Conservation (phyloP, 2,329 filamentous ascomycete species). For the Diaporthe sp. region DNA sequence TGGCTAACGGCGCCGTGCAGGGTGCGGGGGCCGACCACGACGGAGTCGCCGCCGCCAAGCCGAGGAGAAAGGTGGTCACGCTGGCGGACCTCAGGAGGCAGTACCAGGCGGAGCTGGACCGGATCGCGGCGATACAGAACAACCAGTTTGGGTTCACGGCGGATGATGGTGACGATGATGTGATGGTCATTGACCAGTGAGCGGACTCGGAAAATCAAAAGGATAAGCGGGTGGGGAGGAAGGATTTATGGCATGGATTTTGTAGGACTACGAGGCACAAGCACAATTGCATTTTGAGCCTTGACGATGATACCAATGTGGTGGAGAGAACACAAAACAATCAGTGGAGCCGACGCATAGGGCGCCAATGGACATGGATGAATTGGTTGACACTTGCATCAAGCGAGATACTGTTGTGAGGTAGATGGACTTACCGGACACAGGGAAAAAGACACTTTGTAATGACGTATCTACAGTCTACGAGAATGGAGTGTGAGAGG, state of each 20-base stretch:
- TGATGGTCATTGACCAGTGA: constrained; percentile 55
- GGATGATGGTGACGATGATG: constrained; percentile 60
- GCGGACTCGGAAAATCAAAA: constrained; percentile 50
- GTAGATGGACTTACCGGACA: neutral
- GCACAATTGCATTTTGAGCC: constrained; percentile 17
- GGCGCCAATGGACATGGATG: constrained; percentile 9
- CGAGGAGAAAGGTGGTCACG: constrained; percentile 84
- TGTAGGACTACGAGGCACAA: constrained; percentile 33
- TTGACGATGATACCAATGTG: constrained; percentile 38
- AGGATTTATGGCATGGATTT: constrained; percentile 35
- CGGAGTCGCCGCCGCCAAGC: constrained; percentile 38
- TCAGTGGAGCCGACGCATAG: neutral
- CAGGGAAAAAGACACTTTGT: neutral
- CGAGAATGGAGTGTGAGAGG: neutral
- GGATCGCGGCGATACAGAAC: constrained; percentile 88
- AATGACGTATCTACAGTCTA: neutral
- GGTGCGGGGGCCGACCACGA: constrained; percentile 33
- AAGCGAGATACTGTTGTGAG: neutral
- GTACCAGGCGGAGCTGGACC: constrained; percentile 91
- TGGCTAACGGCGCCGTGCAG: constrained; percentile 36
- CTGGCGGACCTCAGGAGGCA: constrained; percentile 88
- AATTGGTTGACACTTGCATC: constrained; percentile 20
- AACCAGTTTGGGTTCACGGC: constrained; percentile 86
- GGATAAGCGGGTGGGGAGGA: constrained; percentile 46
- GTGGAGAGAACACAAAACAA: constrained; percentile 10